Conservation (phyloP, 2,329 filamentous ascomycete species). For the Botrytis cinerea region DNA sequence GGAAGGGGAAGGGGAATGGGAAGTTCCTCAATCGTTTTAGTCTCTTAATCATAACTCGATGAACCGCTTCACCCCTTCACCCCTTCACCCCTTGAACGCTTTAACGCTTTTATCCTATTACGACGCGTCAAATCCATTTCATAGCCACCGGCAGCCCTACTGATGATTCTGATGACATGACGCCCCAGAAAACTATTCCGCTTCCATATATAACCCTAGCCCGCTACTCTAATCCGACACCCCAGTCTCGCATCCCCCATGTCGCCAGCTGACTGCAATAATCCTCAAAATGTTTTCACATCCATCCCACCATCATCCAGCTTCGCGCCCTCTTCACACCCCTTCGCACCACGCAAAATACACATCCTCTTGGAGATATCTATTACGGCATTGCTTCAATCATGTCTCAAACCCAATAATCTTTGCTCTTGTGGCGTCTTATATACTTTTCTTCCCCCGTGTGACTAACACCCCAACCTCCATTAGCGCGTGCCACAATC, state of each 20-base stretch:
- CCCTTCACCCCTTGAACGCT: too few species aligned
- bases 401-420: slow-evolving; percentile 18
- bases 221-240: not conserved
- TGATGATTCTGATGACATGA: not conserved
- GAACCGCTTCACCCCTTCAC: too few species aligned
- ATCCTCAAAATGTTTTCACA: slow-evolving; percentile 15
- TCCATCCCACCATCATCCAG: not conserved
- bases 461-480: slow-evolving; percentile 34
- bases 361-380: not conserved
- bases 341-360: not conserved
- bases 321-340: not conserved
- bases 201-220: not conserved
- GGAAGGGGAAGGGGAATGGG: too few species aligned
- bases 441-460: slow-evolving; percentile 27
- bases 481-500: slow-evolving; percentile 35
- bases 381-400: slow-evolving; percentile 13
- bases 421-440: slow-evolving; percentile 28
- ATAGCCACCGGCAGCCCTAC: not conserved
- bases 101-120: not conserved
- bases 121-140: not conserved
- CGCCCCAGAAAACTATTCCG: not conserved
- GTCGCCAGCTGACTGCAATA: slow-evolving; percentile 6
- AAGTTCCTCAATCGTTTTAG: not conserved
- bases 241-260: not conserved
- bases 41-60: not conserved